Percentiles rank a stretch among this genome's conserved stretches.
Conservation (phyloP, 192 early-diverging fungal genomes). For the Backusella luteola region DNA sequence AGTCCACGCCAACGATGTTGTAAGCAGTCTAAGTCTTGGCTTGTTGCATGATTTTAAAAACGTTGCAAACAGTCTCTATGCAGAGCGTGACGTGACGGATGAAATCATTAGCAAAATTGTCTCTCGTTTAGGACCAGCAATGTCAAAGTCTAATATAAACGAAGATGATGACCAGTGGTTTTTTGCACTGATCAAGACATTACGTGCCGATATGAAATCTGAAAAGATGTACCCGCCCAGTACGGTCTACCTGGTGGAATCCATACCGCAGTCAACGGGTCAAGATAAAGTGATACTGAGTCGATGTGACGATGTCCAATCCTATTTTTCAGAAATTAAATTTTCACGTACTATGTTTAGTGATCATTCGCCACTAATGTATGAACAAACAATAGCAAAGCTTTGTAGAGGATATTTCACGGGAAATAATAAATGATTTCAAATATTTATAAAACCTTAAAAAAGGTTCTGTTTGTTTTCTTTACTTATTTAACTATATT, state of each 20-base stretch:
- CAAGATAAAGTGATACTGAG: slow-evolving; percentile 54
- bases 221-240: slow-evolving; percentile 85
- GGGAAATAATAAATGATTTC: neutral
- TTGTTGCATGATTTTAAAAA: slow-evolving; percentile 73
- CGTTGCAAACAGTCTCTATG: slow-evolving; percentile 63
- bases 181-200: slow-evolving; percentile 77
- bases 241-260: slow-evolving; percentile 64
- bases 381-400: slow-evolving; percentile 50
- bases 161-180: slow-evolving; percentile 73
- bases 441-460: too few relatives aligned
- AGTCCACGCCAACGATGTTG: slow-evolving; percentile 75
- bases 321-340: slow-evolving; percentile 75
- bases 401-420: slow-evolving; percentile 36
- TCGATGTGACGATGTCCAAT: slow-evolving; percentile 72
- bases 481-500: neutral
- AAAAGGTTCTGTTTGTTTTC: neutral
- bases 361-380: slow-evolving; percentile 72
- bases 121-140: slow-evolving; percentile 35
- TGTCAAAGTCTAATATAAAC: slow-evolving; percentile 6
- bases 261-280: slow-evolving; percentile 44
- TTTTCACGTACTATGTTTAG: slow-evolving; percentile 80
- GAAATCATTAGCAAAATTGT: slow-evolving; percentile 63
- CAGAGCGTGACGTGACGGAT: slow-evolving; percentile 59
- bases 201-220: slow-evolving; percentile 79
- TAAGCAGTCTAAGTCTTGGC: slow-evolving; percentile 74